These are phyloP conservation scores for Spiraea crenata DNA, from an alignment of 331 rosid species.

Conservation along the genomic window DNA sequence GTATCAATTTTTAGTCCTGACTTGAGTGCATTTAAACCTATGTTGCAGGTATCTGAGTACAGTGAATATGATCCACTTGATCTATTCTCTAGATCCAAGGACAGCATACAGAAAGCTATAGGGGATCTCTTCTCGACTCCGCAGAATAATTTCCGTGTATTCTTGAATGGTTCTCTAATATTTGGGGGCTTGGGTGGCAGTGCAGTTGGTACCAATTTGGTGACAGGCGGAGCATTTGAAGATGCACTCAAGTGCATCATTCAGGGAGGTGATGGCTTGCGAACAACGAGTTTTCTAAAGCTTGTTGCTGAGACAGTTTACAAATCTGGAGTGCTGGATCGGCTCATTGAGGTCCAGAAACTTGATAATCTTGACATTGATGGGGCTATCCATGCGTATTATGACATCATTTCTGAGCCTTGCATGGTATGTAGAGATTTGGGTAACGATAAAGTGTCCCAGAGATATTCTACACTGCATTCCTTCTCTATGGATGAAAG, in stretches of 20 bases:
- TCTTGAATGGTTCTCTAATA: slow-evolving; percentile 75
- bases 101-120: slow-evolving; percentile 71
- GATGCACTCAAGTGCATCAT: slow-evolving; percentile 62
- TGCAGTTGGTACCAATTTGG: slow-evolving; percentile 49
- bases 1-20: slow-evolving; percentile 21
- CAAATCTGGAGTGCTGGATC: slow-evolving; percentile 60
- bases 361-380: slow-evolving; percentile 83
- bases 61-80: slow-evolving; percentile 84
- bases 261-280: slow-evolving; percentile 46
- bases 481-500: slow-evolving; percentile 67
- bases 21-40: slow-evolving; percentile 20
- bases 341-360: slow-evolving; percentile 73
- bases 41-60: slow-evolving; percentile 55
- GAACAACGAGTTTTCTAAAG: slow-evolving; percentile 54
- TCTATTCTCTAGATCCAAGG: slow-evolving; percentile 80
- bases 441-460: slow-evolving; percentile 40
- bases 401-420: slow-evolving; percentile 60
- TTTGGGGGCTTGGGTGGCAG: slow-evolving; percentile 75
- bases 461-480: slow-evolving; percentile 60
- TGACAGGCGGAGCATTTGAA: slow-evolving; percentile 62
- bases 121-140: slow-evolving; percentile 76
- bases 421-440: slow-evolving; percentile 64
- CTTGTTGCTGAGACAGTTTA: slow-evolving; percentile 62
- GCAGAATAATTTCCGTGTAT: slow-evolving; percentile 91
- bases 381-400: slow-evolving; percentile 90